Percentiles rank a stretch among this genome's conserved stretches.
Evolutionary conservation across 2,329 filamentous ascomycete genomes (phyloP).

Genomic region (Fusarium falciforme): DNA sequence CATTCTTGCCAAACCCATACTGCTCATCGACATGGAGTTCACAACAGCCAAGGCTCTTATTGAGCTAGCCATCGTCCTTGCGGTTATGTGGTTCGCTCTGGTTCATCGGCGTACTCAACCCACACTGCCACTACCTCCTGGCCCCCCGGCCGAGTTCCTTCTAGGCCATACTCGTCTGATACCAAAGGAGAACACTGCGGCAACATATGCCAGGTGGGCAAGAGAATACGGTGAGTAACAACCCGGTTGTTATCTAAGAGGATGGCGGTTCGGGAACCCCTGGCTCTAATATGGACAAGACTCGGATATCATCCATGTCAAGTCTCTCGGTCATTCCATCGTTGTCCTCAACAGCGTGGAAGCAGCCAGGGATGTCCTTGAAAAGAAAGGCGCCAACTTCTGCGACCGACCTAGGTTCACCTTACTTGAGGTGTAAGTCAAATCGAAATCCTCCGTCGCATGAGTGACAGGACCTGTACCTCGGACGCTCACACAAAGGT

Average conservation of each 20-base stretch:
- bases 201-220: slow-evolving; percentile 43
- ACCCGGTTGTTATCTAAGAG: no score
- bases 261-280: not conserved
- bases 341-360: slow-evolving; percentile 43
- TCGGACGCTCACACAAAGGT: not conserved
- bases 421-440: slow-evolving; percentile 48
- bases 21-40: slow-evolving; percentile 19
- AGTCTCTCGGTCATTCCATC: slow-evolving; percentile 46
- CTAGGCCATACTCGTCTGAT: slow-evolving; percentile 44
- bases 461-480: not conserved
- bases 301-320: slow-evolving; percentile 48
- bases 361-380: slow-evolving; percentile 56
- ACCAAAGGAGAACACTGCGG: slow-evolving; percentile 42
- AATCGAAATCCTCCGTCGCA: not conserved
- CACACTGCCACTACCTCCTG: slow-evolving; percentile 40
- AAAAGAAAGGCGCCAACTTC: slow-evolving; percentile 57
- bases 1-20: not conserved
- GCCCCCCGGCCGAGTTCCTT: slow-evolving; percentile 44
- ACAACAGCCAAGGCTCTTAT: slow-evolving; percentile 7
- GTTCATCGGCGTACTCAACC: slow-evolving; percentile 12
- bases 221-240: slow-evolving; percentile 41
- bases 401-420: slow-evolving; percentile 58
- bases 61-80: slow-evolving; percentile 17
- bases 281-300: slow-evolving; percentile 21
- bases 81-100: slow-evolving; percentile 7